Conservation (phyloP, 306 rosid species). For the Prunus salicina region DNA sequence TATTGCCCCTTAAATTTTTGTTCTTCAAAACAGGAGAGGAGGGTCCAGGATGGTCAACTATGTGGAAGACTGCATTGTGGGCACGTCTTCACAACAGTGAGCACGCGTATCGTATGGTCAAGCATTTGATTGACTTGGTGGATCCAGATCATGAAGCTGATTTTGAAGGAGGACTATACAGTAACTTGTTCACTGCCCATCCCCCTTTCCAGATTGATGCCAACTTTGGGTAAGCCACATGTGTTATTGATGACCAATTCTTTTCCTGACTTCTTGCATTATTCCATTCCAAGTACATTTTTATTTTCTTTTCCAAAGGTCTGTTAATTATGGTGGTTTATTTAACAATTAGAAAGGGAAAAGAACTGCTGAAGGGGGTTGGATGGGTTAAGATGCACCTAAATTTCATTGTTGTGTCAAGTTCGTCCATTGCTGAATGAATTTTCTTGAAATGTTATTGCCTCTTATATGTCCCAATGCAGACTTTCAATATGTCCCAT, state of each 20-base stretch:
- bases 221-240: conserved; percentile 74
- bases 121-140: conserved; percentile 76
- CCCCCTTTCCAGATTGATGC: conserved; percentile 98
- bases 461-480: not conserved
- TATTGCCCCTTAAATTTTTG: conserved; percentile 10
- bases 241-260: not conserved
- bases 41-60: conserved; percentile 99
- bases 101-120: conserved; percentile 87
- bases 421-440: not conserved
- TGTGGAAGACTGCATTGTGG: conserved; percentile 83
- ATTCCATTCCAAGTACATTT: no score
- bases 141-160: conserved; percentile 72
- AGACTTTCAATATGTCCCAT: not conserved
- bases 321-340: no score
- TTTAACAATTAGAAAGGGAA: no score
- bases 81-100: conserved; percentile 84
- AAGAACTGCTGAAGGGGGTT: no score
- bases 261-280: no score
- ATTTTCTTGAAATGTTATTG: not conserved
- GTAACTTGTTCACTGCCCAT: conserved; percentile 87
- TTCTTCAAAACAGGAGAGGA: conserved; percentile 68
- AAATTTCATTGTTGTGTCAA: not conserved
- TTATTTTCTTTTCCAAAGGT: not conserved
- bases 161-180: conserved; percentile 86
- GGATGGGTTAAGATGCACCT: no score